Evolutionary conservation across 208 protist genomes (phyloP).

Genomic region (Acanthamoeba polyphaga): DNA sequence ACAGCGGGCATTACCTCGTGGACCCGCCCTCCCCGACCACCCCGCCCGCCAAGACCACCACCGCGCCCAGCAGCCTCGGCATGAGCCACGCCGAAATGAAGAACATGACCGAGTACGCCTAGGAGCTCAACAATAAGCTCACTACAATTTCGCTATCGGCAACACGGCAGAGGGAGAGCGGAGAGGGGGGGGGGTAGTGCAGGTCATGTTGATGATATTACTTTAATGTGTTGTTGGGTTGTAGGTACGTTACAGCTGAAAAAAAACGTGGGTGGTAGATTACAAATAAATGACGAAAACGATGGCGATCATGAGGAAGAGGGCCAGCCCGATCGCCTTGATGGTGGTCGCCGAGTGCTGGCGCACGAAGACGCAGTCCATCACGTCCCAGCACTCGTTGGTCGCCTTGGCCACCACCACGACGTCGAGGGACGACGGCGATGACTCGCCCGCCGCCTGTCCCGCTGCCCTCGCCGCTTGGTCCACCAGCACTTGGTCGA

Average conservation of each 20-base stretch:
- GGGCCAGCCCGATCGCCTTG: neutral
- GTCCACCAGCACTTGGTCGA: neutral
- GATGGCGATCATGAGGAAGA: neutral
- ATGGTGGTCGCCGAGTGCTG: neutral
- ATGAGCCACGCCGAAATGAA: slow-evolving; percentile 37
- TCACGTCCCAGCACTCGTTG: slow-evolving; percentile 27
- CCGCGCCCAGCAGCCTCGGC: neutral
- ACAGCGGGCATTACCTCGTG: neutral
- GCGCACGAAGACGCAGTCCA: slow-evolving; percentile 35
- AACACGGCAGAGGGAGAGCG: neutral
- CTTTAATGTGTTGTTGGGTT: neutral
- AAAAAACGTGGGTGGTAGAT: no score
- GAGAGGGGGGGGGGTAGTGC: no score
- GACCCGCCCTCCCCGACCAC: neutral
- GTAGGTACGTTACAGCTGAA: neutral
- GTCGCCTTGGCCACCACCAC: slow-evolving; percentile 57
- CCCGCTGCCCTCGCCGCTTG: neutral
- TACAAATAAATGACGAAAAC: neutral
- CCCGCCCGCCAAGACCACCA: neutral
- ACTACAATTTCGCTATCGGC: neutral
- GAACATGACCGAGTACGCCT: slow-evolving; percentile 7
- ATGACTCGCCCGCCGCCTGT: no score
- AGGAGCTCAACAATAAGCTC: neutral
- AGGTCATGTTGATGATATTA: neutral
- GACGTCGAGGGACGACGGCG: no score